Evolutionary conservation across 1,284 basidiomycete species (phyloP).

Genomic region (Trichosporon coremiiforme): DNA sequence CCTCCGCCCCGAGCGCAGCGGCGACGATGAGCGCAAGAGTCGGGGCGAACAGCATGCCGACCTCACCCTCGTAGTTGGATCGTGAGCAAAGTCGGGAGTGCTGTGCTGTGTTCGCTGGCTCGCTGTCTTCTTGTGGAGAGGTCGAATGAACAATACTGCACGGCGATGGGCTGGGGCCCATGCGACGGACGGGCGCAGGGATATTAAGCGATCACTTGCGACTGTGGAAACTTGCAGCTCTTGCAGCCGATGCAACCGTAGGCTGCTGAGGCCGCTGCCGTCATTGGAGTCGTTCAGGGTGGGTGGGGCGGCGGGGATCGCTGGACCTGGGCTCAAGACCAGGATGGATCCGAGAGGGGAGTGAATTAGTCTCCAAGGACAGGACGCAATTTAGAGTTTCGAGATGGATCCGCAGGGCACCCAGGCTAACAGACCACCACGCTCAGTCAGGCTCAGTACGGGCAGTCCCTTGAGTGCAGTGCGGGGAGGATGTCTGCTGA

Average conservation of each 20-base stretch:
- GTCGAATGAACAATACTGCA: neutral
- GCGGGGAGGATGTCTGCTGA: no score
- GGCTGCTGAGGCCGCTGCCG: no score
- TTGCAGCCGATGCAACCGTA: neutral
- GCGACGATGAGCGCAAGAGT: neutral
- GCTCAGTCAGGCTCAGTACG: no score
- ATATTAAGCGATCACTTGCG: slow-evolving; percentile 2
- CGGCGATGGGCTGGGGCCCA: neutral
- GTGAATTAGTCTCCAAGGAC: neutral
- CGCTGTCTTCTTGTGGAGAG: neutral
- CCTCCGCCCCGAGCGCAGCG: neutral
- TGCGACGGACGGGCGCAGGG: neutral
- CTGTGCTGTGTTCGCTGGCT: neutral
- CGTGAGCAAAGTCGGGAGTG: no score
- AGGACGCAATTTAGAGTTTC: neutral
- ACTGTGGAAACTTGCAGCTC: no score
- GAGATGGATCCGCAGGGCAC: neutral
- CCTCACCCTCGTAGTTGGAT: no score
- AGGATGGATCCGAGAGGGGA: neutral
- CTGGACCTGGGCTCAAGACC: neutral
- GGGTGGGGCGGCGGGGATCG: neutral
- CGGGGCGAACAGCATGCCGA: neutral
- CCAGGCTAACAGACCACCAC: no score
- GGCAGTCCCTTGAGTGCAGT: no score
- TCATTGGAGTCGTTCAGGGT: no score